Evolutionary conservation across 192 early-diverging fungal genomes (phyloP).

Genomic region (Podila horticola): DNA sequence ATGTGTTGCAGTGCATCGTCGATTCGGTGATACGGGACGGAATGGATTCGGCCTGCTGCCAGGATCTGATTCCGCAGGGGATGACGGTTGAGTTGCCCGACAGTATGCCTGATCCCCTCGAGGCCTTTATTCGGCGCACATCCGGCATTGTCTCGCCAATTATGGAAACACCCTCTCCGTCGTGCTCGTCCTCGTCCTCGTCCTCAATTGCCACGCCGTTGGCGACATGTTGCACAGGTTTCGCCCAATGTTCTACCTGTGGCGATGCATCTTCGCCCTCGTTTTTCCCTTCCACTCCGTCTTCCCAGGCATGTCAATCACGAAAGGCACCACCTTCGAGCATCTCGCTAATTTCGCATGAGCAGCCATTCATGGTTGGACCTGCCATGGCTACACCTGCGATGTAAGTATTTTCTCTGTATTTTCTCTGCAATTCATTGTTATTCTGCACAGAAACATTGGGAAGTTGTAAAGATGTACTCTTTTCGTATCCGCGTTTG

Average conservation of each 20-base stretch:
- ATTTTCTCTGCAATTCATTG: no score
- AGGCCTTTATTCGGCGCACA: not conserved
- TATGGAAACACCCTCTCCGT: not conserved
- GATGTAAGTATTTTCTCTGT: no score
- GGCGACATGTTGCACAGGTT: not conserved
- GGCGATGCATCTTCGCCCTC: not conserved
- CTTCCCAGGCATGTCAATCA: not conserved
- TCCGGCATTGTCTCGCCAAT: not conserved
- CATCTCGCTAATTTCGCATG: not conserved
- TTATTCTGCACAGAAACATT: no score
- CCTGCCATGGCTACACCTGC: not conserved
- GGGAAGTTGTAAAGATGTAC: no score
- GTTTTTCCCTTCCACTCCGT: not conserved
- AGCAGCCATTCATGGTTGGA: not conserved
- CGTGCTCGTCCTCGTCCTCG: not conserved
- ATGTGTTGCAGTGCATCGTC: not conserved
- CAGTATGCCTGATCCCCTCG: not conserved
- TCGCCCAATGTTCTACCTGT: not conserved
- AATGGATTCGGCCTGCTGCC: not conserved
- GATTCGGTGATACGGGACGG: conserved; percentile 4
- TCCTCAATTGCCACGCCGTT: no score
- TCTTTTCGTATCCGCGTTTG: no score
- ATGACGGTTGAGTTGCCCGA: not conserved
- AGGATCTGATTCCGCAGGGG: not conserved
- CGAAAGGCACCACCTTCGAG: not conserved